Conservation (phyloP, 352 stramenopile species). For the Phytopythium chamaehyphon region DNA sequence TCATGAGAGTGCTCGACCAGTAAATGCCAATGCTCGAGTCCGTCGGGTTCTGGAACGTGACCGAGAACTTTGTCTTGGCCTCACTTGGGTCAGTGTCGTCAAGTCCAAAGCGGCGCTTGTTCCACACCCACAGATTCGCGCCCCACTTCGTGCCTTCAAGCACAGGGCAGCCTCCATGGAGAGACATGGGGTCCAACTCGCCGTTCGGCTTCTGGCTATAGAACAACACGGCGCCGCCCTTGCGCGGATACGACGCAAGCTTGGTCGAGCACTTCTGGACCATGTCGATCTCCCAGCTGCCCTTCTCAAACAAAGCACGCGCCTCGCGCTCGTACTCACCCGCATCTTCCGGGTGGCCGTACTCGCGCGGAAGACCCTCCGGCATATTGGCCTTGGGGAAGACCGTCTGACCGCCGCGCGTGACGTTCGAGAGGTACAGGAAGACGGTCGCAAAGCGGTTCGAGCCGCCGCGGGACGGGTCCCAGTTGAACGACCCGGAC, state of each 20-base stretch:
- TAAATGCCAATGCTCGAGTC: slow-evolving; percentile 46
- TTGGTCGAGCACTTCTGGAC: slow-evolving; percentile 73
- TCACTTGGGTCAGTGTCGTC: slow-evolving; percentile 20
- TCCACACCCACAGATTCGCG: slow-evolving; percentile 98
- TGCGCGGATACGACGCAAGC: slow-evolving; percentile 71
- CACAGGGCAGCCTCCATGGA: slow-evolving; percentile 95
- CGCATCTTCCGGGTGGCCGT: slow-evolving; percentile 44
- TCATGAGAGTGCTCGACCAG: slow-evolving; percentile 71
- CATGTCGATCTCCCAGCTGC: slow-evolving; percentile 75
- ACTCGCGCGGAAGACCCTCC: slow-evolving; percentile 48
- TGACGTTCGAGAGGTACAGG: slow-evolving; percentile 81
- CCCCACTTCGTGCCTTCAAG: slow-evolving; percentile 93
- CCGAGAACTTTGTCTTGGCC: slow-evolving; percentile 32
- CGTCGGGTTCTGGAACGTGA: slow-evolving; percentile 72
- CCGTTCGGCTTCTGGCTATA: slow-evolving; percentile 96
- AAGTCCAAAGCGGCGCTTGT: slow-evolving; percentile 79
- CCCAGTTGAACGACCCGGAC: slow-evolving; percentile 64
- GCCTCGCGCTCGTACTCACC: slow-evolving; percentile 38
- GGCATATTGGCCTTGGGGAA: slow-evolving; percentile 79
- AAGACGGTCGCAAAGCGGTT: slow-evolving; percentile 86
- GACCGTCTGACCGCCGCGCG: slow-evolving; percentile 73
- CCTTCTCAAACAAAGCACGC: slow-evolving; percentile 53
- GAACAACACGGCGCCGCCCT: slow-evolving; percentile 95
- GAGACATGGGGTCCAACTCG: slow-evolving; percentile 76
- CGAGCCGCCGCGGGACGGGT: slow-evolving; percentile 64